Evolutionary conservation across 805 yeast species (phyloP).

Genomic region (Schizosaccharomyces osmophilus): DNA sequence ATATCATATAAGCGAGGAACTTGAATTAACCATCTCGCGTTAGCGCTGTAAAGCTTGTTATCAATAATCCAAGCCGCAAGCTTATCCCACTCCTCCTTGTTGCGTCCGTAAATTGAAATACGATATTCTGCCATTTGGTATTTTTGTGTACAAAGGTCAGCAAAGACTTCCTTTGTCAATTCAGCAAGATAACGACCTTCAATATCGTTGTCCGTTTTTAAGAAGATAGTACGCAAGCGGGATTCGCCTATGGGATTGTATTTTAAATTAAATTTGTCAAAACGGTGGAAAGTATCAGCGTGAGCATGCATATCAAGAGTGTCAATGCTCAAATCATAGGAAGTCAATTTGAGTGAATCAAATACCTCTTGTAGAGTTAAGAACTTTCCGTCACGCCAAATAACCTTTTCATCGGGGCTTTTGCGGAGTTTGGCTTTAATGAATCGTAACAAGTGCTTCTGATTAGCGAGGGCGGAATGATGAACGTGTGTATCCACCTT

Average conservation of each 20-base stretch:
- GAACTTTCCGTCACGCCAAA: constrained; percentile 74
- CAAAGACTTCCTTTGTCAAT: constrained; percentile 67
- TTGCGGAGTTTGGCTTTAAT: constrained; percentile 85
- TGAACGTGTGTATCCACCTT: constrained; percentile 97
- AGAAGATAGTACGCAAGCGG: constrained; percentile 79
- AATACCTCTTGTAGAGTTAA: constrained; percentile 76
- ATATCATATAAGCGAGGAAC: constrained; percentile 82
- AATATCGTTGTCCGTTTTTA: constrained; percentile 84
- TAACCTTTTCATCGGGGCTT: constrained; percentile 58
- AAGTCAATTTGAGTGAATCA: constrained; percentile 69
- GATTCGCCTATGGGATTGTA: constrained; percentile 98
- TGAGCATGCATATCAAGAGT: constrained; percentile 99
- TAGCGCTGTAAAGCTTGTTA: constrained; percentile 70
- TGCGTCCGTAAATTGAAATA: constrained; percentile 81
- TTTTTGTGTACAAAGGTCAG: constrained; percentile 81
- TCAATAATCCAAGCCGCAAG: constrained; percentile 88
- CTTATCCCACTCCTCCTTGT: constrained; percentile 80
- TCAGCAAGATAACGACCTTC: constrained; percentile 79
- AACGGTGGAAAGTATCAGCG: constrained; percentile 89
- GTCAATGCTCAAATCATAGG: constrained; percentile 85
- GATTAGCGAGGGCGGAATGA: constrained; percentile 98
- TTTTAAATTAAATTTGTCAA: constrained; percentile 88
- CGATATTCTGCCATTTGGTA: constrained; percentile 95
- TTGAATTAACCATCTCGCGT: constrained; percentile 91
- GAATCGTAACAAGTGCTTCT: constrained; percentile 79